Conservation (phyloP, 148 eudicot genomes). For the Gaultheria prostrata region DNA sequence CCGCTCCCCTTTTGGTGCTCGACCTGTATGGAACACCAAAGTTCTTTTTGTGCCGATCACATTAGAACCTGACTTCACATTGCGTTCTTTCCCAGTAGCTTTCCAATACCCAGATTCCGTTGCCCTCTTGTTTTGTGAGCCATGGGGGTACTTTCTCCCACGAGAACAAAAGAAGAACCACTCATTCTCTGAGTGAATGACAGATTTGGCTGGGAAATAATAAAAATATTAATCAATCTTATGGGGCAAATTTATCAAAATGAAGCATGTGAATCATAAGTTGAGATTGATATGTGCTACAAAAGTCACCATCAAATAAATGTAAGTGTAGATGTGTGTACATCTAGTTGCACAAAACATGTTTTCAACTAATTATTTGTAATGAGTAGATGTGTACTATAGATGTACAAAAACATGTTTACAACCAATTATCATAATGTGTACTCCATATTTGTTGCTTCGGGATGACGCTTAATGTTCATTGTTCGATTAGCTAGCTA, state of each 20-base stretch:
- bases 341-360: too few relatives aligned
- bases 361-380: too few relatives aligned
- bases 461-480: neutral
- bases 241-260: neutral
- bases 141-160: conserved; percentile 81
- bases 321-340: neutral
- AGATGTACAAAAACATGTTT: neutral
- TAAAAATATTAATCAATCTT: conserved; percentile 1
- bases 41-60: conserved; percentile 80
- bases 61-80: conserved; percentile 61
- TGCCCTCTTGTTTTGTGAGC: conserved; percentile 83
- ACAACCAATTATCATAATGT: neutral
- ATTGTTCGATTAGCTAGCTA: neutral
- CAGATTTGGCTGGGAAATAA: conserved; percentile 52
- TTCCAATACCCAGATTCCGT: conserved; percentile 93
- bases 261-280: neutral
- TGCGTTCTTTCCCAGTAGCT: conserved; percentile 84
- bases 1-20: conserved; percentile 86
- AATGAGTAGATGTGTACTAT: too few relatives aligned
- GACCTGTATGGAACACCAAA: conserved; percentile 82
- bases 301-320: neutral
- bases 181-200: conserved; percentile 69
- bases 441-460: neutral
- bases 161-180: conserved; percentile 95
- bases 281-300: neutral